phyloP scores from a whole-genome alignment of 2,329 filamentous ascomycete species.

The Fusarium subtropicale region DNA sequence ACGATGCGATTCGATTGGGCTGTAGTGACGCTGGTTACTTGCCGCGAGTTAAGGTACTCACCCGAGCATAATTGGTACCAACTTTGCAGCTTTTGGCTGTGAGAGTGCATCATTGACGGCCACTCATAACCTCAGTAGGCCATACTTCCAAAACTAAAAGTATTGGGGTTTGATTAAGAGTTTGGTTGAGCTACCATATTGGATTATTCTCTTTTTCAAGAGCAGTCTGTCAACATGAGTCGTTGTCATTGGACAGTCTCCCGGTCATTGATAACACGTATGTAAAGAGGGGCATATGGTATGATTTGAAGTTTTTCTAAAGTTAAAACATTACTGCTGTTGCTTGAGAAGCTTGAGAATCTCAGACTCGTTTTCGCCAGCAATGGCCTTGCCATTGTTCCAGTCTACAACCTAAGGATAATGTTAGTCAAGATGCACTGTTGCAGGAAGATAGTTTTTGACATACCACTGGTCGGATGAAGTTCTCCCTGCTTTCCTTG shows the following conservation, averaged over 20 bases:
- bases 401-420: conserved; percentile 78
- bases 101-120: background rate
- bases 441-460: background rate
- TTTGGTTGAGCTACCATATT: background rate
- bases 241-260: conserved; percentile 17
- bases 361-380: conserved; percentile 85
- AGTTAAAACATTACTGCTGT: conserved; percentile 52
- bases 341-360: conserved; percentile 83
- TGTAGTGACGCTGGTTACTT: background rate
- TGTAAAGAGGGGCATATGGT: conserved; percentile 26
- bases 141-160: background rate
- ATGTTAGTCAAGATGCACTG: conserved; percentile 7
- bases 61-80: background rate
- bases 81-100: background rate
- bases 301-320: conserved; percentile 27
- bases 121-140: background rate
- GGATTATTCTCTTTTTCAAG: conserved; percentile 6
- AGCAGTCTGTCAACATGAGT: background rate
- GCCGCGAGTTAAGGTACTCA: background rate
- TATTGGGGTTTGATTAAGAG: no score
- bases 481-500: conserved; percentile 74
- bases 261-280: conserved; percentile 26
- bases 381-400: conserved; percentile 86
- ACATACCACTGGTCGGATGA: conserved; percentile 81
- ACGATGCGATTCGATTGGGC: background rate